Evolutionary conservation across 495 filamentous ascomycete species (phyloP).

Genomic region (Talaromyces thailandensis): DNA sequence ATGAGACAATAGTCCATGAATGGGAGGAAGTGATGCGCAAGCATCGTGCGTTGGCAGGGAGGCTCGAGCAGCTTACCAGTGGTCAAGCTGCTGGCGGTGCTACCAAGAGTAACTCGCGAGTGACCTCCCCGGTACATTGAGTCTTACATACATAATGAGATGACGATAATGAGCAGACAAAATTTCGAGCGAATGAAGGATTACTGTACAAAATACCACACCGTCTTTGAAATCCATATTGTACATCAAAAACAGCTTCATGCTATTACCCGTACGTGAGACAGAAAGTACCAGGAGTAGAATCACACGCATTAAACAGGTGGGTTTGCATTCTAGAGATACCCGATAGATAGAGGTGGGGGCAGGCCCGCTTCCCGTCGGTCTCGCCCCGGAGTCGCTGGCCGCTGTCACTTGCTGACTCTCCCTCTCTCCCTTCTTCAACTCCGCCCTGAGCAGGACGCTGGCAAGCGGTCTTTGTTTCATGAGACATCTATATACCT

Average conservation of each 20-base stretch:
- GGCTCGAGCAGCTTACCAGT: conserved; percentile 70
- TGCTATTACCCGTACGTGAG: not conserved
- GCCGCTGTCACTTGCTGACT: not conserved
- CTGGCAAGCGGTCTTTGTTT: not conserved
- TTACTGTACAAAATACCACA: not conserved
- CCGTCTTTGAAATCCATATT: too few relatives aligned
- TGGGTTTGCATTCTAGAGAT: not conserved
- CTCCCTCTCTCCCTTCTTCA: not conserved
- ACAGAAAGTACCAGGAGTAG: not conserved
- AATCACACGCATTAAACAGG: not conserved
- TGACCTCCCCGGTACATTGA: conserved; percentile 1
- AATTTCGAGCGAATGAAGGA: not conserved
- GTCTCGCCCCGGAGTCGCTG: not conserved
- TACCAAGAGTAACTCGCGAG: not conserved
- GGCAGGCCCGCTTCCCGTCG: not conserved
- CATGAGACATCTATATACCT: not conserved
- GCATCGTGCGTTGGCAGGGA: conserved; percentile 76
- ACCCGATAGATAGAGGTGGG: not conserved
- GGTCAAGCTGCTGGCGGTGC: conserved; percentile 13
- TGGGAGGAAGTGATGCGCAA: conserved; percentile 92
- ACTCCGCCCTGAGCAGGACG: not conserved
- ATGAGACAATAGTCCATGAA: conserved; percentile 41
- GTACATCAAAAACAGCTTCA: not conserved
- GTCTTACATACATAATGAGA: not conserved
- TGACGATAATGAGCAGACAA: not conserved